Evolutionary conservation across 2,329 filamentous ascomycete genomes (phyloP).

Genomic region (Phialophora chinensis): DNA sequence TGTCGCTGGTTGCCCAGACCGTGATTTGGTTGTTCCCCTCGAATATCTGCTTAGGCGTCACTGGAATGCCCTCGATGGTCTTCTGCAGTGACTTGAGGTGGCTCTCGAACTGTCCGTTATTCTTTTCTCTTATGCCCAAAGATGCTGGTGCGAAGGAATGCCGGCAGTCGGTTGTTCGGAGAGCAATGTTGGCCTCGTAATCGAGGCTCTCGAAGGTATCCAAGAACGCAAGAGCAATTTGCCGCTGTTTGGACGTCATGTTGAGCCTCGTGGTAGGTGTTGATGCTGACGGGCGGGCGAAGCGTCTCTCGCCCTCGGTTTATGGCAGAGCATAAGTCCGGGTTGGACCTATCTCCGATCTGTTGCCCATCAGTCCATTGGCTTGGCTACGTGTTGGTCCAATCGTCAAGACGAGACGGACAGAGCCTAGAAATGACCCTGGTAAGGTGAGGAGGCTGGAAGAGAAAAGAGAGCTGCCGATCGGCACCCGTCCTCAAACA

Average conservation of each 20-base stretch:
- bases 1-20: conserved; percentile 41
- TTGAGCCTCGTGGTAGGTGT: background rate
- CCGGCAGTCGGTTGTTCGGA: conserved; percentile 17
- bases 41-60: conserved; percentile 31
- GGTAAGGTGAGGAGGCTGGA: background rate
- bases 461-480: background rate
- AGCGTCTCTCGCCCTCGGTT: background rate
- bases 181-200: conserved; percentile 17
- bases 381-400: background rate
- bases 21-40: conserved; percentile 39
- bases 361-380: background rate
- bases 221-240: conserved; percentile 26
- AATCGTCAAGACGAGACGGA: background rate
- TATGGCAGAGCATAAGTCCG: conserved; percentile 3
- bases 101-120: conserved; percentile 24
- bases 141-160: conserved; percentile 26
- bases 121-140: conserved; percentile 6
- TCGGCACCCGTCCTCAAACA: background rate
- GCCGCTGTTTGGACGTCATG: conserved; percentile 13
- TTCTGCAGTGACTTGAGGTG: conserved; percentile 27
- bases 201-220: conserved; percentile 27
- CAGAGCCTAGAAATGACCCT: background rate
- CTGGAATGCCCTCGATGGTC: conserved; percentile 28
- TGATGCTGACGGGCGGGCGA: background rate
- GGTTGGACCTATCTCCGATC: conserved; percentile 10